A percentile compares a stretch with the other conserved stretches of the same genome.
These are phyloP conservation scores for Oryza rufipogon DNA, from an alignment of 176 grass and related monocot genomes.

Conservation along the genomic window DNA sequence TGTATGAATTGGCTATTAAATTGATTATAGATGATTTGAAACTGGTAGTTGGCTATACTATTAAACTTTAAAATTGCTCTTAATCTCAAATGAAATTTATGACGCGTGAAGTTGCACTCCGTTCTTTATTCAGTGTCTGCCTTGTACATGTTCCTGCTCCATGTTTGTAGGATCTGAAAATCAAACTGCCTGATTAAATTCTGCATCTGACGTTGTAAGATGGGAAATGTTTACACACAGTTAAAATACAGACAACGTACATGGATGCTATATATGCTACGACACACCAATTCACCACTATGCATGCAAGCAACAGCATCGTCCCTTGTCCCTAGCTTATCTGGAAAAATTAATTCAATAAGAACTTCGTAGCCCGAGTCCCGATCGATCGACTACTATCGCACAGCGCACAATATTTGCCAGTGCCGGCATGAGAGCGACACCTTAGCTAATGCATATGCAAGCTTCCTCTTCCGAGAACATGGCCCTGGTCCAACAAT, in stretches of 20 bases:
- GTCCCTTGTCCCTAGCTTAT: constrained; percentile 10
- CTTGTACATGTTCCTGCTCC: background rate
- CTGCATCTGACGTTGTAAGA: constrained; percentile 8
- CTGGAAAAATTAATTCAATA: background rate
- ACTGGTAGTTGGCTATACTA: no score
- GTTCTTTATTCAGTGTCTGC: background rate
- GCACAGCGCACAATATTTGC: constrained; percentile 12
- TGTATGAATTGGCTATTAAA: no score
- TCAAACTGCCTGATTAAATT: background rate
- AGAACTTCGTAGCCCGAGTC: background rate
- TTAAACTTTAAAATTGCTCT: no score
- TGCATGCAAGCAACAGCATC: background rate
- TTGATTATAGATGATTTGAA: no score
- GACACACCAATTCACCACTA: background rate
- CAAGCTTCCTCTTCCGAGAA: constrained; percentile 40
- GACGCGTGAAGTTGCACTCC: background rate
- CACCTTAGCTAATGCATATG: constrained; percentile 29
- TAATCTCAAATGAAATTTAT: background rate
- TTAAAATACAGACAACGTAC: constrained; percentile 7
- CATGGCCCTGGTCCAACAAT: constrained; percentile 48
- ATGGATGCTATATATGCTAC: constrained; percentile 4
- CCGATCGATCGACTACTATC: constrained; percentile 1
- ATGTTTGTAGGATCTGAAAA: constrained; percentile 27
- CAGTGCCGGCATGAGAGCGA: constrained; percentile 34
- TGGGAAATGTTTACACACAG: background rate